A percentile compares a stretch with the other conserved stretches of the same genome.
Evolutionary conservation across 2,329 filamentous ascomycete genomes (phyloP).

Genomic region (Trichoderma simmonsii): DNA sequence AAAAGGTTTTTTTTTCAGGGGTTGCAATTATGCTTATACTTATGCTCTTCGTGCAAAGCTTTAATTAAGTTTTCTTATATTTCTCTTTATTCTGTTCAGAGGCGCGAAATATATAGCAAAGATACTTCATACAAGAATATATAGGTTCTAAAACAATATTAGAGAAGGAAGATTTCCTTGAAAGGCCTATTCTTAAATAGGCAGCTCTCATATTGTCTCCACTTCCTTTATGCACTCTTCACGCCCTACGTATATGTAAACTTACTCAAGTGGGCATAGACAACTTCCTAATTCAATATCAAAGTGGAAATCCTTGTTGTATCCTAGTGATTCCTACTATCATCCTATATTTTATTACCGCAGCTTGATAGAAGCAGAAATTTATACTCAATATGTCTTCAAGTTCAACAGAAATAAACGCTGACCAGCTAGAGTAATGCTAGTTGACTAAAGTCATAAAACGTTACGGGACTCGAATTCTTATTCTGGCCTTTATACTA

Average conservation of each 20-base stretch:
- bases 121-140: too few relatives aligned
- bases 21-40: too few relatives aligned
- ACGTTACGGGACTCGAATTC: not conserved
- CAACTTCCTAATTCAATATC: not conserved
- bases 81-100: too few relatives aligned
- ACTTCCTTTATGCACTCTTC: not conserved
- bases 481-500: not conserved
- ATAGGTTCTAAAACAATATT: too few relatives aligned
- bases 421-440: not conserved
- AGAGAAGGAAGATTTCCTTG: too few relatives aligned
- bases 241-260: not conserved
- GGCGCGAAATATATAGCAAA: too few relatives aligned
- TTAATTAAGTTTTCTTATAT: too few relatives aligned
- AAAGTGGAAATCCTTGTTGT: not conserved
- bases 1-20: too few relatives aligned
- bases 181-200: not conserved
- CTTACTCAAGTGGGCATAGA: not conserved
- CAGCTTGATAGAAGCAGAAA: not conserved
- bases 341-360: not conserved
- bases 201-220: not conserved
- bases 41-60: too few relatives aligned
- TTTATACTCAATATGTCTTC: not conserved
- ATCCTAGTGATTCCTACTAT: not conserved
- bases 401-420: not conserved
- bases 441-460: not conserved